Evolutionary conservation across 108 stramenopile genomes (phyloP), one percentile per base, ranked within the genome.

Genomic region (Discostella stelligeroides): DNA sequence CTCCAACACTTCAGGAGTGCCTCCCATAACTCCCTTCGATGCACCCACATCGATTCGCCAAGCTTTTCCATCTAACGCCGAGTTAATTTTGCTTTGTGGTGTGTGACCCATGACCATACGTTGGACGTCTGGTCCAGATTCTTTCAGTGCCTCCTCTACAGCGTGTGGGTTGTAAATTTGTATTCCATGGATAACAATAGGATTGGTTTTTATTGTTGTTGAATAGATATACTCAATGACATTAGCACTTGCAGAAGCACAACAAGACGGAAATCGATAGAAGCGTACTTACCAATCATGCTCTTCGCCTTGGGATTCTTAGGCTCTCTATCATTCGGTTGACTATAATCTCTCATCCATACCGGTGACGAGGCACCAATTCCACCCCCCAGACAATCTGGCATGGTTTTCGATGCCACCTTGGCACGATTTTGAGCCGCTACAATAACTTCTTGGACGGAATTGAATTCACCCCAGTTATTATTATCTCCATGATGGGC

Each of bases 51-150:
- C 92, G 30, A 90, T 64, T 38, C 92, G 61, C 92, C 92, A 93
- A 7, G 87, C 89, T 63, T 75, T 84, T 20, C 88, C 86, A 3
- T 77, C 55, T 27, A 88, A 69, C 2, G 81, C 87, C 7, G 82
- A 77, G 80, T 93, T 93, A 54, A 90, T 89, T 60, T 61, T 40
- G 17, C 60, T 28, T 79, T 93, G 92, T 1, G 86, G 83, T 15
- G 89, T 93, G 68, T 93, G 92, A 1, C 92, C 92, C 85, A 93
- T 88, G 27, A 89, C 86, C 85, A 92, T 89, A 24, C 91, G 68
- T 40, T 85, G 81, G 2, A 79, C 78, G 41, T 81, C 69, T 1
- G 42, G 11, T 20, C 79, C 73, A 23, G 63, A 29, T 48, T 57
- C 58, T 51, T 49, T 54, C 42, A 79, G 38, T 41, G 65, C 50